phyloP scores from a whole-genome alignment of 2,329 filamentous ascomycete genomes.

The Pyrenophora graminea region DNA sequence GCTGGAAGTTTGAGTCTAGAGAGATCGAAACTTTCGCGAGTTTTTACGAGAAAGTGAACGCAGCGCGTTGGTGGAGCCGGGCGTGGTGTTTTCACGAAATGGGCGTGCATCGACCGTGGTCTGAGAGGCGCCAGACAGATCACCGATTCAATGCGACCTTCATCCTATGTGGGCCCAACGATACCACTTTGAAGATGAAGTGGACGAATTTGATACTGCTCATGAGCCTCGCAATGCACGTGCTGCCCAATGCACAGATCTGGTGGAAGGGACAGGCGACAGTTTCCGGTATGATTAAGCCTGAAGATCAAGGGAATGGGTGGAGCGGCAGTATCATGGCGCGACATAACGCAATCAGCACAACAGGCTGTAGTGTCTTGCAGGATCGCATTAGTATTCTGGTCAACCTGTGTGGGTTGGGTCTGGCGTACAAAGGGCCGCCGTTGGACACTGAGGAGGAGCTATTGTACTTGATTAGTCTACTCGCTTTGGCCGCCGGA shows the following conservation, averaged over 20 bases:
- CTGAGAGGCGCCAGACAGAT: constrained; percentile 8
- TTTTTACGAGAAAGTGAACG: constrained; percentile 9
- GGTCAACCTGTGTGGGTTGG: constrained; percentile 16
- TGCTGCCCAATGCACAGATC: not conserved
- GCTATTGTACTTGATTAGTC: constrained; percentile 3
- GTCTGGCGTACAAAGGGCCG: constrained; percentile 16
- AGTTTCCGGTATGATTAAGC: not conserved
- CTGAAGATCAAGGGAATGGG: not conserved
- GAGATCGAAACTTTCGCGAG: constrained; percentile 2
- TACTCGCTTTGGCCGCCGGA: constrained; percentile 15
- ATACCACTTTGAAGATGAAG: constrained; percentile 13
- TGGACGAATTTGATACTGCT: constrained; percentile 11
- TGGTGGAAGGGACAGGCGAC: not conserved
- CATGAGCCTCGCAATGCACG: not conserved
- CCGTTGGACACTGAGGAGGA: constrained; percentile 3
- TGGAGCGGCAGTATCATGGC: constrained; percentile 15
- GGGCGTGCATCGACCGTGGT: constrained; percentile 16
- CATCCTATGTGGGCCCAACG: constrained; percentile 11
- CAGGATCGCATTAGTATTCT: constrained; percentile 14
- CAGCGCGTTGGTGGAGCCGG: constrained; percentile 16
- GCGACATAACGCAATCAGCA: constrained; percentile 5
- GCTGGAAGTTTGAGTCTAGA: not conserved
- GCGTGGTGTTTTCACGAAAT: constrained; percentile 24
- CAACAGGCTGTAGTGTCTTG: constrained; percentile 8
- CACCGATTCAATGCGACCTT: constrained; percentile 15